A percentile compares a stretch with the other conserved stretches of the same genome.
phyloP scores from a whole-genome alignment of 2,329 filamentous ascomycete species.

The Cryphonectria radicalis region DNA sequence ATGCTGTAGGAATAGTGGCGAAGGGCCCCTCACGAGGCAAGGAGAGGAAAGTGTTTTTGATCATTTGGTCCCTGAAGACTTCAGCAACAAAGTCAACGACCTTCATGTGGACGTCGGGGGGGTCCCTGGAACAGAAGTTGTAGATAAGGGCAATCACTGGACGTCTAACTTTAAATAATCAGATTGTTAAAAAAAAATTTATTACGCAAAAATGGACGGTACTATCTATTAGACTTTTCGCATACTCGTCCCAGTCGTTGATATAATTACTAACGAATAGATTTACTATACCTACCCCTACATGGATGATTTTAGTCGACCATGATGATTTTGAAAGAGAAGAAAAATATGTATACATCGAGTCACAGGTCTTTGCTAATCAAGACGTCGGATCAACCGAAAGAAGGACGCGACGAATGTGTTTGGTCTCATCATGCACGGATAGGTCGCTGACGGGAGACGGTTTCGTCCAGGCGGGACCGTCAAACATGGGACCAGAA shows the following conservation, averaged over 20 bases:
- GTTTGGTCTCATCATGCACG: background rate
- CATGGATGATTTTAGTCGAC: background rate
- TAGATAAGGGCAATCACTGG: background rate
- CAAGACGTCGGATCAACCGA: background rate
- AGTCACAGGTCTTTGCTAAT: background rate
- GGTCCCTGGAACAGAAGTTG: background rate
- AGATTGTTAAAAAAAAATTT: background rate
- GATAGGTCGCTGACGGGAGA: conserved; percentile 2
- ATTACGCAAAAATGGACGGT: background rate
- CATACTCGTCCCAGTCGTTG: background rate
- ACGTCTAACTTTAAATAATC: background rate
- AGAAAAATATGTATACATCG: background rate
- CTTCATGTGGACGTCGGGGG: background rate
- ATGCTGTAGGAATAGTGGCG: background rate
- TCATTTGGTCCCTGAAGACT: background rate
- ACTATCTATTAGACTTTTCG: background rate
- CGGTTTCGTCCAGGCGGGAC: background rate
- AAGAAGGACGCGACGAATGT: background rate
- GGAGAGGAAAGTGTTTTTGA: background rate
- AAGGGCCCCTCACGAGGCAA: background rate
- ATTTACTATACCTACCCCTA: background rate
- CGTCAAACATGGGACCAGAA: background rate
- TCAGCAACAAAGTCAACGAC: background rate
- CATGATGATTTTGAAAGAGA: background rate
- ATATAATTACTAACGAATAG: background rate